Conservation (phyloP, 768 basidiomycete species). For the Lactarius tabidus region DNA sequence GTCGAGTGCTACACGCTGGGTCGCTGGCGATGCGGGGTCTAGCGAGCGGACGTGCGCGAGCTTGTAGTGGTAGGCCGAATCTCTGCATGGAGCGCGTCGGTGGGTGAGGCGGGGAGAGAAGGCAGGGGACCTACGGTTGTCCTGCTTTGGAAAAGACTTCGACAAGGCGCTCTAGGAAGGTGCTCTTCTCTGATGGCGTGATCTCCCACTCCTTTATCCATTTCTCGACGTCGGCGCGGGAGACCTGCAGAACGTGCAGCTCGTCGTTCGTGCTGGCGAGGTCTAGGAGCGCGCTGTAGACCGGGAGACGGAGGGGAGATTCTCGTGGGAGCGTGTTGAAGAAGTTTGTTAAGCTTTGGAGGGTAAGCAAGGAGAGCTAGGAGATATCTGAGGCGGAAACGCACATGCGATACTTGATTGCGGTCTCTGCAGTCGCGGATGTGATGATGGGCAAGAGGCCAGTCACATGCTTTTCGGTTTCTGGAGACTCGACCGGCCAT, state of each 20-base stretch:
- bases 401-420: background rate
- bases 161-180: slow-evolving; percentile 47
- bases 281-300: background rate
- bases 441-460: background rate
- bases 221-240: background rate
- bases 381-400: background rate
- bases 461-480: background rate
- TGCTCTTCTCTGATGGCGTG: background rate
- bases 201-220: background rate
- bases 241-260: background rate
- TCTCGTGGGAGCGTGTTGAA: background rate
- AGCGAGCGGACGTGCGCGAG: background rate
- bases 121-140: background rate
- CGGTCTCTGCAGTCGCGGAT: background rate
- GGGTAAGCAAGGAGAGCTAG: background rate
- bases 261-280: background rate
- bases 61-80: background rate
- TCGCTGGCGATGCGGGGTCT: background rate
- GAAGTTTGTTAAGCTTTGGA: background rate
- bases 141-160: slow-evolving; percentile 14
- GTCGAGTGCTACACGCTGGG: slow-evolving; percentile 37
- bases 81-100: slow-evolving; percentile 47
- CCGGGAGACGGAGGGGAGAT: background rate
- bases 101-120: slow-evolving; percentile 43
- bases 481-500: background rate